Conservation (phyloP, 164 flowering plant species). For the Akebia trifoliata region DNA sequence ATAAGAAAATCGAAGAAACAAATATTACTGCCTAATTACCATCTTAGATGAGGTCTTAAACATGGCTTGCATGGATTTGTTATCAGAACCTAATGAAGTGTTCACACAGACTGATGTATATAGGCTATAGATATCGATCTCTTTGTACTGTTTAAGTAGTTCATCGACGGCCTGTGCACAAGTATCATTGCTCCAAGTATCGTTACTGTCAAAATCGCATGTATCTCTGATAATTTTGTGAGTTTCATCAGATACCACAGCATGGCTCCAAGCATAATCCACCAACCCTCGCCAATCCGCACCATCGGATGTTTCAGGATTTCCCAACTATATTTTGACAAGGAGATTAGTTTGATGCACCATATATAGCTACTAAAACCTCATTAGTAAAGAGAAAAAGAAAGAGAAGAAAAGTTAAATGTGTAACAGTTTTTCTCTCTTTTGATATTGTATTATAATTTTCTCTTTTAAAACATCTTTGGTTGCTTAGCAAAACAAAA, state of each 20-base stretch:
- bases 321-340: constrained; percentile 50
- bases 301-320: constrained; percentile 74
- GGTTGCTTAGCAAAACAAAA: no score
- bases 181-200: constrained; percentile 52
- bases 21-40: constrained; percentile 32
- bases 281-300: constrained; percentile 78
- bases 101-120: constrained; percentile 60
- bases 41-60: constrained; percentile 36
- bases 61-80: constrained; percentile 21
- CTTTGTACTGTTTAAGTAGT: constrained; percentile 53
- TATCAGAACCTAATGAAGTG: constrained; percentile 21
- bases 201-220: constrained; percentile 65
- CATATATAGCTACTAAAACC: no score
- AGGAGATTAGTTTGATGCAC: constrained; percentile 1
- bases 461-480: no score
- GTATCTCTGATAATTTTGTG: constrained; percentile 38
- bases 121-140: constrained; percentile 86
- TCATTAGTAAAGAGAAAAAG: no score
- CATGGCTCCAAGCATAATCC: constrained; percentile 99
- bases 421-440: no score
- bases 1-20: neutral
- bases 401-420: no score
- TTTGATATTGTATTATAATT: no score
- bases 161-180: constrained; percentile 59
- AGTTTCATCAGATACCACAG: constrained; percentile 85